Evolutionary conservation across 2,329 filamentous ascomycete genomes (phyloP).

Genomic region (Didymella segeticola): DNA sequence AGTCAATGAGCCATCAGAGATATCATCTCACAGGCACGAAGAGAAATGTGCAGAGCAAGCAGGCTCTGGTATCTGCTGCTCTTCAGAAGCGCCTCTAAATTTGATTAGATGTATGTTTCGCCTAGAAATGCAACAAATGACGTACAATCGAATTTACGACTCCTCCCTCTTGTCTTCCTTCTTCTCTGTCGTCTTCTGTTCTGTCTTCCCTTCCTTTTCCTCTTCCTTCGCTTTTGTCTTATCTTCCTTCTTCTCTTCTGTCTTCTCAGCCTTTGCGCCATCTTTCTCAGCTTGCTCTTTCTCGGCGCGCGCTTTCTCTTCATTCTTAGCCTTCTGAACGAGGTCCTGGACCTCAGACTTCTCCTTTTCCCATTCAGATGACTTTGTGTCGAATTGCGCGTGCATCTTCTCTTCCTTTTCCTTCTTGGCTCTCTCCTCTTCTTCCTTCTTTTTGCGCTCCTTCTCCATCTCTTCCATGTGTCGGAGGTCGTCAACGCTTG

Average conservation of each 20-base stretch:
- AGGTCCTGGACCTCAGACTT: conserved; percentile 78
- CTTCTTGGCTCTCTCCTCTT: conserved; percentile 76
- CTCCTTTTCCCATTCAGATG: conserved; percentile 87
- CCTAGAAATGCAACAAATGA: neutral
- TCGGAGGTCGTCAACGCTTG: conserved; percentile 94
- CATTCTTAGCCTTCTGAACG: conserved; percentile 62
- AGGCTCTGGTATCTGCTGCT: neutral
- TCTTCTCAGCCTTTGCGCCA: conserved; percentile 58
- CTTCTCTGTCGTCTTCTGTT: conserved; percentile 51
- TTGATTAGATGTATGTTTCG: neutral
- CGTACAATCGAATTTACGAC: conserved; percentile 7
- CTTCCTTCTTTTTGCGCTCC: conserved; percentile 79
- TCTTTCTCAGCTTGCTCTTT: conserved; percentile 49
- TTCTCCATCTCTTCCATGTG: conserved; percentile 99
- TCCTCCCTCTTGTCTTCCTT: conserved; percentile 27
- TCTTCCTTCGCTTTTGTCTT: conserved; percentile 45
- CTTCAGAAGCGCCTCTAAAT: neutral
- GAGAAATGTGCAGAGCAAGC: neutral
- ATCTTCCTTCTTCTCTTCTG: conserved; percentile 45
- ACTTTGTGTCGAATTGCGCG: conserved; percentile 78
- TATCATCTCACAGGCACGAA: neutral
- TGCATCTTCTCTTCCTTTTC: conserved; percentile 80
- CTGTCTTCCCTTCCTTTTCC: conserved; percentile 35
- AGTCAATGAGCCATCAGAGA: conserved; percentile 1
- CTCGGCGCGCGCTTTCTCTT: conserved; percentile 47